Base-by-base conservation (phyloP, 352 stramenopile genomes). In the Aphanomyces euteiches region DNA sequence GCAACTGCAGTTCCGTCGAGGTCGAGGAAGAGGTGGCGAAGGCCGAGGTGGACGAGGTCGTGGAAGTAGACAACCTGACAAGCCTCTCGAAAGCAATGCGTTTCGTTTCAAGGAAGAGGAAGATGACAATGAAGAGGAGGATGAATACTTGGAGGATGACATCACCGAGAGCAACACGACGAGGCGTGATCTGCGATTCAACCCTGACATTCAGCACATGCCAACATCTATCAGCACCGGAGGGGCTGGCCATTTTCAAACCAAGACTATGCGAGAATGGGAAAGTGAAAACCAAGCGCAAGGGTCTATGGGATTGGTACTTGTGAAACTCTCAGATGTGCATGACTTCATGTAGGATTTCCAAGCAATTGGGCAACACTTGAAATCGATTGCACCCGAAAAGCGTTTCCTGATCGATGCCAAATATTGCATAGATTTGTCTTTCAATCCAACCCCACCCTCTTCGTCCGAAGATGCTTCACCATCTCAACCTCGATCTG, bases 351-450 rank as follows among this genome's bases (percentile, higher is more conserved):
- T 59, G 7, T 59, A 93, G 85, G 83, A 93, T 69, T 85, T 92
- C 47, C 66, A 78, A 21, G 90, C 80, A 81, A 82, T 93, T 54
- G 83, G 77, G 1, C 74, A 78, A 40, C 84, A 92, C 54, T 64
- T 93, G 43, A 40, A 77, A 41, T 61, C 67, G 3, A 74, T 92
- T 28, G 17, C 77, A 38, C 85, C 79, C 7, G 73, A 76, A 15
- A 71, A 82, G 21, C 84, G 85, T 37, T 92, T 87, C 67, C 76
- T 78, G 38, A 85, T 93, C 67, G 84, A 93, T 47, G 72, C 77
- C 2, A 90, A 90, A 76, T 91, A 89, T 61, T 90, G 82, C 56
- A 84, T 92, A 66, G 77, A 83, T 80, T 21, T 45, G 7, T 19
- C 19, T 17, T 70, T 13, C 45, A 40, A 48, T n/a, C 28, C 28